These are phyloP conservation scores for Emericellopsis cladophorae DNA, from an alignment of 2,329 filamentous ascomycete genomes.

Conservation along the genomic window DNA sequence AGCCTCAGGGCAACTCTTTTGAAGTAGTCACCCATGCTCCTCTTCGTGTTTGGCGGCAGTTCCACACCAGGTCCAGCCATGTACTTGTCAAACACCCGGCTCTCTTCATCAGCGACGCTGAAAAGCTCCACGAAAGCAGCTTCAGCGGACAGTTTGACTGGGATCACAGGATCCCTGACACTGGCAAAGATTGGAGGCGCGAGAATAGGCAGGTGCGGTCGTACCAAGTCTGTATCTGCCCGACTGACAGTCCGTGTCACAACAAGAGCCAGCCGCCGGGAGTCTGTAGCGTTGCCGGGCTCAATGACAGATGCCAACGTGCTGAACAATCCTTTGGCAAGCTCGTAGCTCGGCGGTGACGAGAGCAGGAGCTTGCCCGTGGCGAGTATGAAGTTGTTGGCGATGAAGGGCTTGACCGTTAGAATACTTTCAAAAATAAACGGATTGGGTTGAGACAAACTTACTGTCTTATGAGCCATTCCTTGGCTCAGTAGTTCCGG, in stretches of 20 bases:
- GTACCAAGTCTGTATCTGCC: constrained; percentile 64
- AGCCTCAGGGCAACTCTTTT: constrained; percentile 80
- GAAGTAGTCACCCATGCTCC: constrained; percentile 94
- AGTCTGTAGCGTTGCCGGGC: constrained; percentile 69
- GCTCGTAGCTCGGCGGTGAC: constrained; percentile 60
- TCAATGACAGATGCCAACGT: constrained; percentile 62
- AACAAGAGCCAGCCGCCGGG: constrained; percentile 74
- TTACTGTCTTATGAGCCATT: constrained; percentile 63
- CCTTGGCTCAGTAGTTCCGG: constrained; percentile 68
- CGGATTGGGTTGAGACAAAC: constrained; percentile 14
- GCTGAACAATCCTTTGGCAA: constrained; percentile 68
- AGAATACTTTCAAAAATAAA: background rate
- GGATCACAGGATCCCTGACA: constrained; percentile 84
- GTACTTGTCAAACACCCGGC: constrained; percentile 81
- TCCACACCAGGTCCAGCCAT: constrained; percentile 56
- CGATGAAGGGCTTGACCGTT: constrained; percentile 56
- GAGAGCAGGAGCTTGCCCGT: constrained; percentile 81
- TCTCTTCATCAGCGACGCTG: constrained; percentile 77
- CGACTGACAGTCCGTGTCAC: constrained; percentile 77
- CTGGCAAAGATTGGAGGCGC: constrained; percentile 76
- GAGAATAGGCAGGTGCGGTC: constrained; percentile 70
- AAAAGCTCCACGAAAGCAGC: constrained; percentile 89
- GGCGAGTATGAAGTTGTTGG: constrained; percentile 79
- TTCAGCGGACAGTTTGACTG: constrained; percentile 89
- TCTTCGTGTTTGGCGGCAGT: constrained; percentile 60